phyloP scores from a whole-genome alignment of 1,284 basidiomycete genomes.

The Pseudozyma sp. region DNA sequence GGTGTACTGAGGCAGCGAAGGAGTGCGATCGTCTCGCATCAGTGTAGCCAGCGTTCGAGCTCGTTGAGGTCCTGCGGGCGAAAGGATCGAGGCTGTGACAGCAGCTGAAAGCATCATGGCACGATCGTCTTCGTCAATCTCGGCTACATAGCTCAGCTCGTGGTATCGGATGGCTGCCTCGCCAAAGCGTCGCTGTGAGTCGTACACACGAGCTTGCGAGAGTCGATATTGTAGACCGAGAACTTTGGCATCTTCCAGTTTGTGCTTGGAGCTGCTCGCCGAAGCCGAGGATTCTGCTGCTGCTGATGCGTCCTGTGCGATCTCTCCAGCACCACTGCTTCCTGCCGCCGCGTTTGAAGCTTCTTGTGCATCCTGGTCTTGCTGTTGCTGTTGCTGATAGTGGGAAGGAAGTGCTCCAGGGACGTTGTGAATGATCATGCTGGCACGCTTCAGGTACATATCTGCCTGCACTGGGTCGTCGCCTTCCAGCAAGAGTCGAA shows the following conservation, averaged over 20 bases:
- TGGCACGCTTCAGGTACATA: slow-evolving; percentile 95
- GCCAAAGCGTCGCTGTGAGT: slow-evolving; percentile 88
- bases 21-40: slow-evolving; percentile 90
- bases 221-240: slow-evolving; percentile 65
- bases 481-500: slow-evolving; percentile 93
- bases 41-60: slow-evolving; percentile 90
- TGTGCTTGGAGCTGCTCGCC: slow-evolving; percentile 9
- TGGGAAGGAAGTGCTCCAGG: slow-evolving; percentile 50
- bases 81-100: slow-evolving; percentile 94
- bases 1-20: slow-evolving; percentile 82
- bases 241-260: slow-evolving; percentile 42
- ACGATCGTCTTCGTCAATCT: slow-evolving; percentile 55
- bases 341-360: neutral
- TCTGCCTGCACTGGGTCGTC: slow-evolving; percentile 94
- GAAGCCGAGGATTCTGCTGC: neutral
- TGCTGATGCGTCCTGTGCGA: neutral
- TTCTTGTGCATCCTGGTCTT: slow-evolving; percentile 7
- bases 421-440: slow-evolving; percentile 79
- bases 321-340: neutral
- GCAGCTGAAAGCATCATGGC: slow-evolving; percentile 75
- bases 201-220: slow-evolving; percentile 83
- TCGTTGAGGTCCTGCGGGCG: slow-evolving; percentile 94
- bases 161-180: slow-evolving; percentile 96
- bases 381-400: slow-evolving; percentile 28
- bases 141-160: slow-evolving; percentile 75